phyloP scores from a whole-genome alignment of 441 rosid genomes.

The Macaranga tanarius region DNA sequence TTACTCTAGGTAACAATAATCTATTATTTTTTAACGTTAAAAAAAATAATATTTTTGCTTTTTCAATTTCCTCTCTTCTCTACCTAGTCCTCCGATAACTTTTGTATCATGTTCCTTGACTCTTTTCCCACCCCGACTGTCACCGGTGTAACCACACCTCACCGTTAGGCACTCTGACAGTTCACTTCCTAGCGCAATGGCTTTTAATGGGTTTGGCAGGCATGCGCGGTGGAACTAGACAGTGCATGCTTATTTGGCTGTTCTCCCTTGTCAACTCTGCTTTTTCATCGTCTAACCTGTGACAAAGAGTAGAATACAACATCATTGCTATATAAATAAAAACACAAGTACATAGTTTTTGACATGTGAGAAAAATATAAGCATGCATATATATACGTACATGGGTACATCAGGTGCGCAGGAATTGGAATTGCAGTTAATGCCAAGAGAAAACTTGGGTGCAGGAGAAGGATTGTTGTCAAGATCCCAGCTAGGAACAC shows the following conservation, averaged over 20 bases:
- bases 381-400: slow-evolving; percentile 40
- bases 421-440: slow-evolving; percentile 41
- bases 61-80: no score
- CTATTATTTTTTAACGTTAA: no score
- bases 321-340: background rate
- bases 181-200: no score
- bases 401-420: slow-evolving; percentile 41
- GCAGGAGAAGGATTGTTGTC: slow-evolving; percentile 41
- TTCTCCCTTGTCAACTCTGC: slow-evolving; percentile 96
- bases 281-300: slow-evolving; percentile 71
- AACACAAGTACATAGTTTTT: background rate
- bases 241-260: slow-evolving; percentile 80
- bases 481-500: slow-evolving; percentile 76
- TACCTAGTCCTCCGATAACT: no score
- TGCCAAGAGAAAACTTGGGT: slow-evolving; percentile 36
- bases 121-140: no score
- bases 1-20: no score
- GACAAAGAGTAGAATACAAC: background rate
- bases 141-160: no score
- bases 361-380: background rate
- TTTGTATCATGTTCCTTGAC: no score
- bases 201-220: slow-evolving; percentile 31
- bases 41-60: no score
- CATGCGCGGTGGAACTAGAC: slow-evolving; percentile 58
- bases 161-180: no score